These are phyloP conservation scores for Apiotrichum akiyoshidainum DNA, from an alignment of 1,284 basidiomycete species.

Conservation along the genomic window DNA sequence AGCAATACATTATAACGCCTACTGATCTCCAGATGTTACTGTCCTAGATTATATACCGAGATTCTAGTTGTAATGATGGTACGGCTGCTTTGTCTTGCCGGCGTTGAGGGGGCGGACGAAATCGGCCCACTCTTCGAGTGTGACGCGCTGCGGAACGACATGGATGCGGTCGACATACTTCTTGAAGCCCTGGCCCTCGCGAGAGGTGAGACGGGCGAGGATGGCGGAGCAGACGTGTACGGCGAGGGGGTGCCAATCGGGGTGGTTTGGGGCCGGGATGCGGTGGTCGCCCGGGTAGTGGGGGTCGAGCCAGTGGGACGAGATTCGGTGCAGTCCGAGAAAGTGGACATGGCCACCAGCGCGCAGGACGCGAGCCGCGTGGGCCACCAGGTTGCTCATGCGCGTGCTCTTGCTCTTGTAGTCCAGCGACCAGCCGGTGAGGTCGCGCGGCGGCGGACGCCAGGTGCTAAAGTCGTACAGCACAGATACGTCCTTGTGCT, in stretches of 20 bases:
- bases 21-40: neutral
- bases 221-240: conserved; percentile 2
- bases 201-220: neutral
- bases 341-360: conserved; percentile 1
- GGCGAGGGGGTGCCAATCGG: conserved; percentile 3
- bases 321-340: neutral
- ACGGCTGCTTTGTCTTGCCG: neutral
- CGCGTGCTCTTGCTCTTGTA: neutral
- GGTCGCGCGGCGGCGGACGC: neutral
- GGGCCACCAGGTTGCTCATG: neutral
- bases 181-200: neutral
- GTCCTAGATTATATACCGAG: neutral
- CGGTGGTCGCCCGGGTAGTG: conserved; percentile 1
- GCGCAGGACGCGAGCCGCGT: neutral
- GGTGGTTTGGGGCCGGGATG: conserved; percentile 4
- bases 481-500: neutral
- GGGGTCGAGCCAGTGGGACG: neutral
- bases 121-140: conserved; percentile 2
- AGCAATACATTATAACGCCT: too few species aligned
- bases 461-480: conserved; percentile 1
- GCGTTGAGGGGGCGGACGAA: neutral
- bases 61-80: neutral
- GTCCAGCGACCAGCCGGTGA: conserved; percentile 2
- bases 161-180: conserved; percentile 3
- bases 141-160: neutral